Base-by-base conservation (phyloP, 2,329 filamentous ascomycete genomes). In the Decorospora gaudefroyi region DNA sequence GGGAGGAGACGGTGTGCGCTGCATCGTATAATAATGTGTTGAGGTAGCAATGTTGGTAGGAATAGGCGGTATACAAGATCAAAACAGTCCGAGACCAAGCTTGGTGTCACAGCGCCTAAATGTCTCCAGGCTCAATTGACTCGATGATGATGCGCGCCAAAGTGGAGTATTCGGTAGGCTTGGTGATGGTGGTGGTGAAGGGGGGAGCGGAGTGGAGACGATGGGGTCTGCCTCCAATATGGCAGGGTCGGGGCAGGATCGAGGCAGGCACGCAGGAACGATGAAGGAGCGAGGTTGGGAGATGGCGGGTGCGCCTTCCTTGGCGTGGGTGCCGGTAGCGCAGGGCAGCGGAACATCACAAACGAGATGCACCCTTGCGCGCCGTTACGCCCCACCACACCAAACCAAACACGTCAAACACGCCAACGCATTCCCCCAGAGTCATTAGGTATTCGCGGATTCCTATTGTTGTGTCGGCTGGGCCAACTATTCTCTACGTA, bases 1-100 rank as follows among this genome's bases (percentile, higher is more conserved):
- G 25, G 80, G 75, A 51, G 82, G 83, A 36, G 84, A 80, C 54
- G 86, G 85, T 29, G 85, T 87, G 40, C 78, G 67, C 34, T 70
- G 62, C 69, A 72, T 71, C 27, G 35, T 57, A 51, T 33, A 25
- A 30, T 16, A 8, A 35, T 25, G 19, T 19, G 37, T 42, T 49
- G 55, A 44, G 31, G 49, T 44, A 46, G 49, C 28, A 46, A 57
- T 54, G 43, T 22, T 40, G 28, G 30, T 34, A 49, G 42, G 45
- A 53, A 53, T 42, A 36, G 33, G 33, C 39, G 35, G 11, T 33
- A 32, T 52, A 42, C 50, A 61, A 50, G 53, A 59, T 49, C 59
- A 62, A 62, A 62, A 62, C 59, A 62, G 57, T 38, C 37, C 25
- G 31, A 46, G 47, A 39, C 36, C 33, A 46, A 53, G 49, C 52